These are phyloP conservation scores for Allium fistulosum DNA, from an alignment of 106 monocot genomes.

Conservation along the genomic window DNA sequence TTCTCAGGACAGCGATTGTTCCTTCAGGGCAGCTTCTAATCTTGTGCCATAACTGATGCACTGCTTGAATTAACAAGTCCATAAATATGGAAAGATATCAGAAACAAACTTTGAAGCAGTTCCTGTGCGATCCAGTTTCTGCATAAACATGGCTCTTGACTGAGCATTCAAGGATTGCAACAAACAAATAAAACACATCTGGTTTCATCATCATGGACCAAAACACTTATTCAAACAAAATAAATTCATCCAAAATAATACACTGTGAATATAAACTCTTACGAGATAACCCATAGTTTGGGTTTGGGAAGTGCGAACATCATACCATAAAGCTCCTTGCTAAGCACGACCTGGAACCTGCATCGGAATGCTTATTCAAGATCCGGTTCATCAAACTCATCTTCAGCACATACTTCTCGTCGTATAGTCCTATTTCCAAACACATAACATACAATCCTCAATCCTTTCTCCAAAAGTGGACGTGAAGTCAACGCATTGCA, in stretches of 20 bases:
- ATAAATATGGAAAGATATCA: too few species aligned
- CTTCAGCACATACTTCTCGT: slow-evolving; percentile 73
- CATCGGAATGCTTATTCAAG: slow-evolving; percentile 75
- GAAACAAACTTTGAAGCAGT: slow-evolving; percentile 14
- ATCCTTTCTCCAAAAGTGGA: too few species aligned
- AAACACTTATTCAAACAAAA: too few species aligned
- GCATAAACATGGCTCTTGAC: slow-evolving; percentile 25
- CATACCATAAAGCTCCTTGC: slow-evolving; percentile 68
- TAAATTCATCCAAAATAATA: too few species aligned
- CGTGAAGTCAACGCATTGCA: too few species aligned
- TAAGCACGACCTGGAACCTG: slow-evolving; percentile 83
- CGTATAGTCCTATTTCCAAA: slow-evolving; percentile 13
- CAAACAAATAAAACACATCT: not conserved
- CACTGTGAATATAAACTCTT: not conserved
- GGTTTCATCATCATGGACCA: too few species aligned
- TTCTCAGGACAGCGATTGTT: too few species aligned
- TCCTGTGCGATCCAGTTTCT: slow-evolving; percentile 28
- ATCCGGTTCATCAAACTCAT: slow-evolving; percentile 56
- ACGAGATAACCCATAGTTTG: slow-evolving; percentile 87
- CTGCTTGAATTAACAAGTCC: too few species aligned
- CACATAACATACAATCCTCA: too few species aligned
- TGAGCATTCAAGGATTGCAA: slow-evolving; percentile 21
- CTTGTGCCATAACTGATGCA: too few species aligned
- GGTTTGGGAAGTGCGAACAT: slow-evolving; percentile 81
- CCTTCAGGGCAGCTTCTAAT: too few species aligned